phyloP scores from a whole-genome alignment of 2,329 filamentous ascomycete species.

The Lecanicillium sp. region DNA sequence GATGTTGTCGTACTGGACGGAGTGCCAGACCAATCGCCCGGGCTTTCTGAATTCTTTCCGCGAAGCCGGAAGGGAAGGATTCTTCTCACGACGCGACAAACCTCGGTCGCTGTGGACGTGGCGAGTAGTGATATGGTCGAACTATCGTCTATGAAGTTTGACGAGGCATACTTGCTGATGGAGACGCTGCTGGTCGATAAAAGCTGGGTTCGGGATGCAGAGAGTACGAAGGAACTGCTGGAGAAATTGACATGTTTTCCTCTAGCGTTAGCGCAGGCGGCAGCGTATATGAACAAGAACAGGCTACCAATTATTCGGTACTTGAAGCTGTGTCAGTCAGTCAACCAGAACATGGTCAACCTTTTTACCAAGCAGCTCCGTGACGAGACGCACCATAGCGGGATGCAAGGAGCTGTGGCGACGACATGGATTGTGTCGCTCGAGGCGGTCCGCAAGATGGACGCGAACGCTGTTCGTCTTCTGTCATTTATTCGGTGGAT shows the following conservation, averaged over 20 bases:
- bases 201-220: slow-evolving; percentile 1
- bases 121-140: slow-evolving; percentile 17
- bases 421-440: slow-evolving; percentile 36
- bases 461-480: slow-evolving; percentile 28
- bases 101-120: slow-evolving; percentile 24
- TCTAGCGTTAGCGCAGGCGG: slow-evolving; percentile 33
- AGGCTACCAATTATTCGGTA: slow-evolving; percentile 26
- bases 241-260: slow-evolving; percentile 30
- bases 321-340: slow-evolving; percentile 24
- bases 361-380: slow-evolving; percentile 24
- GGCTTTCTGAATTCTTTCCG: slow-evolving; percentile 24
- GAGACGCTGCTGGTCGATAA: slow-evolving; percentile 5
- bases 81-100: slow-evolving; percentile 32
- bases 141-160: slow-evolving; percentile 17
- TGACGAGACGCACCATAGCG: slow-evolving; percentile 28
- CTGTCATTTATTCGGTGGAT: slow-evolving; percentile 37
- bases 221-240: slow-evolving; percentile 12
- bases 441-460: slow-evolving; percentile 25
- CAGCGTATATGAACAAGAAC: slow-evolving; percentile 34
- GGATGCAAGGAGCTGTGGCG: slow-evolving; percentile 28
- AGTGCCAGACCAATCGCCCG: slow-evolving; percentile 2
- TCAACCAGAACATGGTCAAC: slow-evolving; percentile 23
- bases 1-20: slow-evolving; percentile 26
- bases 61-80: slow-evolving; percentile 24
- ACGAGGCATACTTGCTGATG: slow-evolving; percentile 5